Evolutionary conservation across 2,329 filamentous ascomycete species (phyloP).

Genomic region (Dothideomycetes sp.): DNA sequence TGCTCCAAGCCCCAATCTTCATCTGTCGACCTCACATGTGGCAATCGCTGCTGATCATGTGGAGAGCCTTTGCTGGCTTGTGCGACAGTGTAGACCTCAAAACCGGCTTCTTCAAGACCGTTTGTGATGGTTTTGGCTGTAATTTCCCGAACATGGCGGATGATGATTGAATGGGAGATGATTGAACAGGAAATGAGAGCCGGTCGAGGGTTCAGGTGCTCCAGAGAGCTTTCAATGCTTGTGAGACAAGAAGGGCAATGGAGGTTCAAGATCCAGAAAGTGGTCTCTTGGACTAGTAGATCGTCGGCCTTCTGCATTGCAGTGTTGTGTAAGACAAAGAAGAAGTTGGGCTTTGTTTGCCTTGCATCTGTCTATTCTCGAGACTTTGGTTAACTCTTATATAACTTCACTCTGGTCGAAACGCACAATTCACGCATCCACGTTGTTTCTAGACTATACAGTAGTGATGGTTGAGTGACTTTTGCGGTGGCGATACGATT

Average conservation of each 20-base stretch:
- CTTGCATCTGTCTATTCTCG: no score
- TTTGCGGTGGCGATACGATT: no score
- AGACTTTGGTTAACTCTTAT: no score
- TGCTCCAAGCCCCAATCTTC: slow-evolving; percentile 13
- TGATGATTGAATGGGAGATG: slow-evolving; percentile 59
- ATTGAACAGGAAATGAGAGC: slow-evolving; percentile 59
- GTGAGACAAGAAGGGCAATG: slow-evolving; percentile 68
- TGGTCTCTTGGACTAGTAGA: no score
- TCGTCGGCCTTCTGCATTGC: no score
- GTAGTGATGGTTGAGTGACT: no score
- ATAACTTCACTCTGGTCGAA: no score
- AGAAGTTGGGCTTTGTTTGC: no score
- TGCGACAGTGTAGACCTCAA: slow-evolving; percentile 47
- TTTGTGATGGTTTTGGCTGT: slow-evolving; percentile 32
- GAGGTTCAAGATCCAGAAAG: slow-evolving; percentile 62
- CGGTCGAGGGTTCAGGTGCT: slow-evolving; percentile 38
- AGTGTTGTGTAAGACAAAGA: no score
- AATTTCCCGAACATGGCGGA: slow-evolving; percentile 42
- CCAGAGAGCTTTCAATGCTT: slow-evolving; percentile 53
- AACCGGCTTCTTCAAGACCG: slow-evolving; percentile 49
- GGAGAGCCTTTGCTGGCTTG: slow-evolving; percentile 15
- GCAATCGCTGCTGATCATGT: neutral
- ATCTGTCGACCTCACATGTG: neutral
- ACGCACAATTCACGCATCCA: no score
- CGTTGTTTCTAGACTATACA: no score